Conservation (phyloP, 164 flowering plant genomes). For the Vitis amurensis region DNA sequence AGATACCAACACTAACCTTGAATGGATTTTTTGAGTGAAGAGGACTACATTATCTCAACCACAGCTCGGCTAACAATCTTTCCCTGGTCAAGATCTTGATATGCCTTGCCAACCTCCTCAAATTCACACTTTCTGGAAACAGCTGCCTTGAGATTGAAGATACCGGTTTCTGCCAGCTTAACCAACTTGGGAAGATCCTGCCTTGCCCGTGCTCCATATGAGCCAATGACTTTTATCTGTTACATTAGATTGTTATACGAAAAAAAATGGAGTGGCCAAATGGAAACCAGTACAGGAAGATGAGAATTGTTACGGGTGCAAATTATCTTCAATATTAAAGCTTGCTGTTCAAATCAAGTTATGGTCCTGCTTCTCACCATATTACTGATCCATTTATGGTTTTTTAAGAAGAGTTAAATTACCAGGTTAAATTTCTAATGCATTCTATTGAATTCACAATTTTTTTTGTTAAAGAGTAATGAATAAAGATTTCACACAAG, state of each 20-base stretch:
- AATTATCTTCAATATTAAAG: too few species aligned
- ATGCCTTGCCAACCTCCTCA: conserved; percentile 76
- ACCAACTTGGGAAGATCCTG: conserved; percentile 46
- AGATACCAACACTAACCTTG: too few species aligned
- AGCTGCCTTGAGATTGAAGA: conserved; percentile 66
- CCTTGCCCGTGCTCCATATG: conserved; percentile 46
- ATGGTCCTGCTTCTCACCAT: too few species aligned
- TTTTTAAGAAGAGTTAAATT: too few species aligned
- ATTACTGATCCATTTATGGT: too few species aligned
- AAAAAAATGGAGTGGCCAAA: background rate
- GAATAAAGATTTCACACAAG: too few species aligned
- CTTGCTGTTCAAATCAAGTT: too few species aligned
- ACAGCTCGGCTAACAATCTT: conserved; percentile 80
- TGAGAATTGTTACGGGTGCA: background rate
- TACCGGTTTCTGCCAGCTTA: conserved; percentile 81
- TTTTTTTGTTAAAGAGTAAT: too few species aligned
- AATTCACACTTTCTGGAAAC: conserved; percentile 82
- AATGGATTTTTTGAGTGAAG: too few species aligned
- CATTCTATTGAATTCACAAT: too few species aligned
- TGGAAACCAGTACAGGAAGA: background rate
- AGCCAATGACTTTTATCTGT: conserved; percentile 37
- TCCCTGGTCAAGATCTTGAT: conserved; percentile 77
- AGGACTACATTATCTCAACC: conserved; percentile 61
- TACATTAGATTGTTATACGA: background rate
- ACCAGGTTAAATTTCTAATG: too few species aligned